Base-by-base conservation (phyloP, 441 rosid species). In the Francoa sonchifolia region DNA sequence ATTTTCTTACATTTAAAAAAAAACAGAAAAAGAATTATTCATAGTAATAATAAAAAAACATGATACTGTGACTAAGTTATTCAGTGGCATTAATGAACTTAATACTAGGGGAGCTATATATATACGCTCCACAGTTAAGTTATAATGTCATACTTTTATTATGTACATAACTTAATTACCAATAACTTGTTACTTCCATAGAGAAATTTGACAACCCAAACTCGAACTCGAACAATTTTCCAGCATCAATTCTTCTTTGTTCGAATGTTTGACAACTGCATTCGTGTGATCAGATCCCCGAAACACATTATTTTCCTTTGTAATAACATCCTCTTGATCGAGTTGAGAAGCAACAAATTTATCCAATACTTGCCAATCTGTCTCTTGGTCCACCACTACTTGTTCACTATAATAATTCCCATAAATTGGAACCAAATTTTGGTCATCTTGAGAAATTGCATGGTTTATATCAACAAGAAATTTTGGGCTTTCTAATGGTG, bases 271-370 rank as follows among this genome's bases (percentile, higher is more conserved):
- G 13, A 33, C 47, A 35, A 50, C 57, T 4, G 53, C 5, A 33
- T 55, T 57, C 18, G 40, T 28, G 5, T 55, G 58, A 22, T 59
- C 62, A 28, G 58, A 36, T 12, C 59, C 30, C 18, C 36, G 54
- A 42, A 62, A 54, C 22, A 55, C 38, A 34, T 21, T 47, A 19
- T 25, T 52, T 55, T 61, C 68, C 55, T 61, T 61, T 2, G 69
- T 46, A 45, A 35, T 42, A 36, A 63, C 76, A 50, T 78, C 77
- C 37, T 81, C 99, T 26, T 83, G 80, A 64, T 96, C 83, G 8
- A 92, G 74, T 63, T 92, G 99, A 32, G 94, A 92, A 0, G 99
- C 99, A 2, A 92, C 97, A 39, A 92, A 87, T 54, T 92, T 87
- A 63, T 92, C 97, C 10, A 92, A 82, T 10, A 83, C 82, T 37